phyloP scores from a whole-genome alignment of 306 rosid genomes.

The Trifolium subterraneum region DNA sequence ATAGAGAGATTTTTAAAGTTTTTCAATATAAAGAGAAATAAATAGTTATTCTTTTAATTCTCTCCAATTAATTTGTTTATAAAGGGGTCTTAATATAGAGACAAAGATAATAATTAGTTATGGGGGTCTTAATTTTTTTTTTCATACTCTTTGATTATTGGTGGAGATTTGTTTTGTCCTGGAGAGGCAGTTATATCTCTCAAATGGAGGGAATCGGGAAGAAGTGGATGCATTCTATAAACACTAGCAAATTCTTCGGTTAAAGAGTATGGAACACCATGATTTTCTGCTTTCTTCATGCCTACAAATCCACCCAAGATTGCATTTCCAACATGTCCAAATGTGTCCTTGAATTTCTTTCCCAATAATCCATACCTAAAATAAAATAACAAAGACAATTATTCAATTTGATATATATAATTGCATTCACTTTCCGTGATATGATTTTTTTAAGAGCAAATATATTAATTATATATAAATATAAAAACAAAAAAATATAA shows the following conservation, averaged over 20 bases:
- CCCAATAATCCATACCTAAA: slow-evolving; percentile 72
- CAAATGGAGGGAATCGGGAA: slow-evolving; percentile 50
- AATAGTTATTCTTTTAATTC: too few relatives aligned
- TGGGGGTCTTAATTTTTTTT: too few relatives aligned
- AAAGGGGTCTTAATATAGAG: too few relatives aligned
- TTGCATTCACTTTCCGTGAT: too few relatives aligned
- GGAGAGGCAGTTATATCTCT: slow-evolving; percentile 55
- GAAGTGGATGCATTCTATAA: slow-evolving; percentile 63
- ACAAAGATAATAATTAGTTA: too few relatives aligned
- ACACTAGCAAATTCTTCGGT: slow-evolving; percentile 64
- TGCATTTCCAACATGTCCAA: slow-evolving; percentile 63
- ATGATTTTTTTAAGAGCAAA: too few relatives aligned
- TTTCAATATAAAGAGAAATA: too few relatives aligned
- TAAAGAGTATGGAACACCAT: slow-evolving; percentile 66
- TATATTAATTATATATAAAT: too few relatives aligned
- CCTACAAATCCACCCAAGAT: slow-evolving; percentile 59
- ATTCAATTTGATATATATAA: too few relatives aligned
- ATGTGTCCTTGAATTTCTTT: slow-evolving; percentile 69
- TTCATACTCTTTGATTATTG: slow-evolving; percentile 47
- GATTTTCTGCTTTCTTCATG: slow-evolving; percentile 52
- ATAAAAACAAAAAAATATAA: too few relatives aligned
- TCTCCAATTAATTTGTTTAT: too few relatives aligned
- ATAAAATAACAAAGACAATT: background rate
- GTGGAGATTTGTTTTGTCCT: slow-evolving; percentile 56
- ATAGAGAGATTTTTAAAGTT: background rate